Evolutionary conservation across 2,329 filamentous ascomycete genomes (phyloP).

Genomic region (Colletotrichum filicis): DNA sequence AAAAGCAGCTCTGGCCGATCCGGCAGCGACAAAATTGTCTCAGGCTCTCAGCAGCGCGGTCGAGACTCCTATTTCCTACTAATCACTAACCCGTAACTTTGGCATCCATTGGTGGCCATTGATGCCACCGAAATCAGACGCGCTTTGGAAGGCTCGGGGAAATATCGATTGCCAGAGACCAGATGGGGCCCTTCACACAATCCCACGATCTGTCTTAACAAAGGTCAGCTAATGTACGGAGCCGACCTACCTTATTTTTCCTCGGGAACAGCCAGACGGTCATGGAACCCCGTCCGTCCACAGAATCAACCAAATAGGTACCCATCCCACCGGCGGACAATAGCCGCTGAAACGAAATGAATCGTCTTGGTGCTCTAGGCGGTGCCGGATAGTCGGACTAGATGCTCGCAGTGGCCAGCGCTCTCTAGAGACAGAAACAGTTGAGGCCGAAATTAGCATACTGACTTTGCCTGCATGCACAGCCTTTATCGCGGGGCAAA

Average conservation of each 20-base stretch:
- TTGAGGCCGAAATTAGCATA: constrained; percentile 22
- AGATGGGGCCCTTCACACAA: constrained; percentile 15
- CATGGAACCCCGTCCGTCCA: constrained; percentile 9
- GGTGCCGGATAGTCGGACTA: neutral
- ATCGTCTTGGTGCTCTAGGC: neutral
- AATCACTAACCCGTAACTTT: neutral
- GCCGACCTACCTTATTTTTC: constrained; percentile 20
- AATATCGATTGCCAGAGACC: constrained; percentile 26
- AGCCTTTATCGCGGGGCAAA: constrained; percentile 32
- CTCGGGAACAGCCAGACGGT: constrained; percentile 6
- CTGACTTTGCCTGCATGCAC: constrained; percentile 25
- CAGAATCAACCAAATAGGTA: neutral
- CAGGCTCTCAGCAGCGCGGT: neutral
- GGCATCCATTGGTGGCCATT: constrained; percentile 9
- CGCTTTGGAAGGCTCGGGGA: constrained; percentile 3
- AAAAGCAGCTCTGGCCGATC: neutral
- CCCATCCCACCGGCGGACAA: constrained; percentile 7
- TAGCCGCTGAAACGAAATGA: constrained; percentile 10
- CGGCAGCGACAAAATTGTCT: neutral
- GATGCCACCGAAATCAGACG: neutral
- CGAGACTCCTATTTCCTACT: neutral
- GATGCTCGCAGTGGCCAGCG: neutral
- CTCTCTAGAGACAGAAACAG: constrained; percentile 12
- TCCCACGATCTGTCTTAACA: constrained; percentile 10
- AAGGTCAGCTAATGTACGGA: constrained; percentile 9